Conservation (phyloP, 345 rosid genomes). For the Sonneratia alba region DNA sequence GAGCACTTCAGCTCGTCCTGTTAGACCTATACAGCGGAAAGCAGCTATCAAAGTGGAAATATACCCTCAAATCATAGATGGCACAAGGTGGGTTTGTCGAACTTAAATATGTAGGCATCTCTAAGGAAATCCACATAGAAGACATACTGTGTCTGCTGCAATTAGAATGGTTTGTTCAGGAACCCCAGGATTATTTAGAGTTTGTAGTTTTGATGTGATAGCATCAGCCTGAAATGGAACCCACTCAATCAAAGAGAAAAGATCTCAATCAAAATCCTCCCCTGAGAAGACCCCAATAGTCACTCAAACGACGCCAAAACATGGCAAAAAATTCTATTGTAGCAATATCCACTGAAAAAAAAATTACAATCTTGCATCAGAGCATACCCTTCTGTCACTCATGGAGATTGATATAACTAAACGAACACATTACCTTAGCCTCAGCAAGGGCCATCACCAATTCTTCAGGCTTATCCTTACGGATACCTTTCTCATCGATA, state of each 20-base stretch:
- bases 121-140: not conserved
- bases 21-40: not conserved
- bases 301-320: not conserved
- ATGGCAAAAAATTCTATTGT: not conserved
- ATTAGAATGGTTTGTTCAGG: constrained; percentile 36
- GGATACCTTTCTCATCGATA: constrained; percentile 74
- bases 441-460: constrained; percentile 86
- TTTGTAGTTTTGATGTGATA: constrained; percentile 36
- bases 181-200: constrained; percentile 21
- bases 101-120: not conserved
- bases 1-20: not conserved
- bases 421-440: constrained; percentile 52
- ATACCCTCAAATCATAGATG: constrained; percentile 38
- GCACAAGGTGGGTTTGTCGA: constrained; percentile 5
- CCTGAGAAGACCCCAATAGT: not conserved
- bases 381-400: not conserved
- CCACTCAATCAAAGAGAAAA: constrained; percentile 16
- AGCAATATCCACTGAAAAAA: not conserved
- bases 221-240: constrained; percentile 63
- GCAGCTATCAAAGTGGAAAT: not conserved
- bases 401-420: not conserved
- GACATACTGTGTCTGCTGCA: constrained; percentile 71
- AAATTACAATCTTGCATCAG: not conserved
- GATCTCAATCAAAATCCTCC: not conserved
- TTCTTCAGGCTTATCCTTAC: constrained; percentile 76